phyloP scores from a whole-genome alignment of 2,329 filamentous ascomycete species.

The Hymenoscyphus linearis region DNA sequence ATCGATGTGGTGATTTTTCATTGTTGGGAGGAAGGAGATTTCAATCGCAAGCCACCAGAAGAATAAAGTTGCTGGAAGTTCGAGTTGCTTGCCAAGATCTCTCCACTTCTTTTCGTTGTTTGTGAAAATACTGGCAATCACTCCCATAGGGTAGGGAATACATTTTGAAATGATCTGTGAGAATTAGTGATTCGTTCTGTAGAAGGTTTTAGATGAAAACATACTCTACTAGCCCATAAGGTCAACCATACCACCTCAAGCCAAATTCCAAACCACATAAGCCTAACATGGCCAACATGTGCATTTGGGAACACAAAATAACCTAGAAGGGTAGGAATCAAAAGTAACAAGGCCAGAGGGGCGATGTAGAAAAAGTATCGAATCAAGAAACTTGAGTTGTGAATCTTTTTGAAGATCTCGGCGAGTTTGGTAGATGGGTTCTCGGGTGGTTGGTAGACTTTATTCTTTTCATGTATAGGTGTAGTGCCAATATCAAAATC shows the following conservation, averaged over 20 bases:
- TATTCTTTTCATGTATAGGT: constrained; percentile 61
- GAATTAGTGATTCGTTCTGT: constrained; percentile 9
- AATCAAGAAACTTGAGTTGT: constrained; percentile 59
- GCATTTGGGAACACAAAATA: constrained; percentile 52
- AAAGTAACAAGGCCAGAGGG: constrained; percentile 57
- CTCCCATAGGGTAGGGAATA: constrained; percentile 55
- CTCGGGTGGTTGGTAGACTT: constrained; percentile 59
- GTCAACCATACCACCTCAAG: constrained; percentile 89
- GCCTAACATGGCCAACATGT: constrained; percentile 65
- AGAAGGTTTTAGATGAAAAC: constrained; percentile 20
- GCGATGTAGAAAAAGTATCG: constrained; percentile 69
- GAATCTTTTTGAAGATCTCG: constrained; percentile 59
- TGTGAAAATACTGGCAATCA: constrained; percentile 67
- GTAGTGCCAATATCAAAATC: constrained; percentile 51
- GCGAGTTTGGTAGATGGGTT: constrained; percentile 57
- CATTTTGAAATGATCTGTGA: constrained; percentile 55
- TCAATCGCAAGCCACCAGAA: constrained; percentile 88
- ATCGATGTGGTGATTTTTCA: constrained; percentile 53
- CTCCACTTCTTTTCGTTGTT: constrained; percentile 91
- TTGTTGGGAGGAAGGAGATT: constrained; percentile 78
- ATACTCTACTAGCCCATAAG: constrained; percentile 67
- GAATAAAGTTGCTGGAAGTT: constrained; percentile 80
- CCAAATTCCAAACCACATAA: constrained; percentile 95
- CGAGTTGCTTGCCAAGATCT: constrained; percentile 79
- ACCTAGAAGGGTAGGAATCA: constrained; percentile 64